Evolutionary conservation across 2,329 filamentous ascomycete species (phyloP).

Genomic region (Colletotrichum sp.): DNA sequence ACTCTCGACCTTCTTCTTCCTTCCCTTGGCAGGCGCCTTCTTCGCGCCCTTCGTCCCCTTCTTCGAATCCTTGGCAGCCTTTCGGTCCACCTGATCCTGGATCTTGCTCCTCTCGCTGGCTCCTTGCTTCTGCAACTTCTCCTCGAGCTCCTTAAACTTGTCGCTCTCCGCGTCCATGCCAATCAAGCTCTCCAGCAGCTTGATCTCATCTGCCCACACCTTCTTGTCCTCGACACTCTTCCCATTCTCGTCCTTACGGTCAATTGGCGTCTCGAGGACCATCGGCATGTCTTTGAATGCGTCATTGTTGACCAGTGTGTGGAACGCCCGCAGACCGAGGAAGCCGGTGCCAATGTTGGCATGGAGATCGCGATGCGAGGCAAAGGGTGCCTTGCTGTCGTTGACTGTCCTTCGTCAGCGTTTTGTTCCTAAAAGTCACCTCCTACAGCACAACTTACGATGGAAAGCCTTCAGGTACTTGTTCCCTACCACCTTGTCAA

Average conservation of each 20-base stretch:
- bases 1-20: slow-evolving; percentile 35
- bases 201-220: slow-evolving; percentile 94
- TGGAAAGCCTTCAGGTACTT: slow-evolving; percentile 86
- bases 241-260: slow-evolving; percentile 68
- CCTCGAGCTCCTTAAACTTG: slow-evolving; percentile 72
- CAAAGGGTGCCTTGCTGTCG: slow-evolving; percentile 90
- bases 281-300: slow-evolving; percentile 82
- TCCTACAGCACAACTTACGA: slow-evolving; percentile 31
- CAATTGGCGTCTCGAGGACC: slow-evolving; percentile 95
- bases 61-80: slow-evolving; percentile 64
- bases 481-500: slow-evolving; percentile 79
- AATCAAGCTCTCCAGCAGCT: slow-evolving; percentile 86
- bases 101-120: slow-evolving; percentile 74
- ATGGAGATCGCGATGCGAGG: slow-evolving; percentile 85
- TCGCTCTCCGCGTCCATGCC: slow-evolving; percentile 80
- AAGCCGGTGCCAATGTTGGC: slow-evolving; percentile 97
- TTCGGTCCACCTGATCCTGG: slow-evolving; percentile 80
- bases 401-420: slow-evolving; percentile 49
- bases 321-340: slow-evolving; percentile 87
- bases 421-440: fast-evolving
- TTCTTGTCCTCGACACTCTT: slow-evolving; percentile 77
- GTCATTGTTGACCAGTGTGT: slow-evolving; percentile 85
- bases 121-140: slow-evolving; percentile 70
- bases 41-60: slow-evolving; percentile 37
- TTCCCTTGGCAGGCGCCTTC: slow-evolving; percentile 36